Conservation (phyloP, 2,329 filamentous ascomycete species). For the Penicillium nordicum region DNA sequence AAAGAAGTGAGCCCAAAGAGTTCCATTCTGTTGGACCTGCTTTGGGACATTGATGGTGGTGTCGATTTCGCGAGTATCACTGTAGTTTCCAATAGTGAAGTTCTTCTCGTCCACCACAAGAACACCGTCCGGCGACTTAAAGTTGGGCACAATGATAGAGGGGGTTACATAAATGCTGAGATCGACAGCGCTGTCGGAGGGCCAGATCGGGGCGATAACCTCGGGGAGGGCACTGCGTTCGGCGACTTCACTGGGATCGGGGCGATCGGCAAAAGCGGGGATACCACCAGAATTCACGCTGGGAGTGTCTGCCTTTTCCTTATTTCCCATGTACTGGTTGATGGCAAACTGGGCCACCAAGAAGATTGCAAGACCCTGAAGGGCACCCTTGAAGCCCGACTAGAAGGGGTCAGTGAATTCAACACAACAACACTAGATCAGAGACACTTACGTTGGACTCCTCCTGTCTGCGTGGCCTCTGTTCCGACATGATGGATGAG, state of each 20-base stretch:
- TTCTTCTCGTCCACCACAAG: slow-evolving; percentile 75
- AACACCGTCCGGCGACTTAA: slow-evolving; percentile 64
- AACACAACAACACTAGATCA: not conserved
- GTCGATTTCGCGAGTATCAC: slow-evolving; percentile 72
- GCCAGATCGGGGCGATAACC: slow-evolving; percentile 87
- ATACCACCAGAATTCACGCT: slow-evolving; percentile 42
- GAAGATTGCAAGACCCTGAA: slow-evolving; percentile 60
- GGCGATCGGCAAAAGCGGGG: slow-evolving; percentile 63
- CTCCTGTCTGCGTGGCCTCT: slow-evolving; percentile 37
- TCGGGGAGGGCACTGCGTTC: slow-evolving; percentile 52
- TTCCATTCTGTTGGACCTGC: slow-evolving; percentile 84
- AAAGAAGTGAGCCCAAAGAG: slow-evolving; percentile 92
- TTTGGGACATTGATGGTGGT: slow-evolving; percentile 73
- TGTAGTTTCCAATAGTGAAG: slow-evolving; percentile 75
- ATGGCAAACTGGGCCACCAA: slow-evolving; percentile 57
- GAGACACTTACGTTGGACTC: slow-evolving; percentile 30
- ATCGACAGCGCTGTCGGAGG: slow-evolving; percentile 72
- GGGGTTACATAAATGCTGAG: slow-evolving; percentile 81
- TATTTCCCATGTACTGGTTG: slow-evolving; percentile 52
- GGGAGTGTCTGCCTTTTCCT: slow-evolving; percentile 24
- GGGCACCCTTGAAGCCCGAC: slow-evolving; percentile 43
- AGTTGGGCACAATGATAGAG: slow-evolving; percentile 61
- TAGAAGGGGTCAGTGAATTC: slow-evolving; percentile 28
- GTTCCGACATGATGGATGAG: slow-evolving; percentile 38
- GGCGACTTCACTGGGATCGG: slow-evolving; percentile 44